phyloP scores from a whole-genome alignment of 1,284 basidiomycete species.

The Spongispora temasekensis region DNA sequence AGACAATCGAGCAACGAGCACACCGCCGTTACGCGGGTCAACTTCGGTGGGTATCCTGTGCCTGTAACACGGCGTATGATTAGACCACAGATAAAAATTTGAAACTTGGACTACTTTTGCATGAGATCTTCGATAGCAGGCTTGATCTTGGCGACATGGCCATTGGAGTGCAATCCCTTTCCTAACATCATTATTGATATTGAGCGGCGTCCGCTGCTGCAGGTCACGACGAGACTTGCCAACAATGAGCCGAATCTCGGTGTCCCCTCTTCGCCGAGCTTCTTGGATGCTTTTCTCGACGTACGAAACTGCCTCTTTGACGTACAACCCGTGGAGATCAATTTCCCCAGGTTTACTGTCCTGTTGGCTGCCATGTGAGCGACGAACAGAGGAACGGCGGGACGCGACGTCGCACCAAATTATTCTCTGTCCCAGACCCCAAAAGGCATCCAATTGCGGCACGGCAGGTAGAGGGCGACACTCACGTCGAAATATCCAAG shows the following conservation, averaged over 20 bases:
- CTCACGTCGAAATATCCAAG: conserved; percentile 86
- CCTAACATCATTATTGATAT: conserved; percentile 37
- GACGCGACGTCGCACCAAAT: conserved; percentile 49
- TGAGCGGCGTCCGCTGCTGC: conserved; percentile 2
- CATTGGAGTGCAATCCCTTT: conserved; percentile 85
- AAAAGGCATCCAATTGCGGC: background rate
- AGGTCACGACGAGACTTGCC: conserved; percentile 47
- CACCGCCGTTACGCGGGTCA: conserved; percentile 84
- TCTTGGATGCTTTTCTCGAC: conserved; percentile 71
- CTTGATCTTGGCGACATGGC: conserved; percentile 85
- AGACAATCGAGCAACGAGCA: conserved; percentile 80
- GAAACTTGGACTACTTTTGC: conserved; percentile 56
- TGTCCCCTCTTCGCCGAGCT: conserved; percentile 66
- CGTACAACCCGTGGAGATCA: conserved; percentile 91
- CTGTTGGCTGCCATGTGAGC: conserved; percentile 36
- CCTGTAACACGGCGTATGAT: conserved; percentile 13
- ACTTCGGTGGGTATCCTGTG: conserved; percentile 44
- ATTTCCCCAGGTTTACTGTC: conserved; percentile 74
- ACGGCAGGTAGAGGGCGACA: background rate
- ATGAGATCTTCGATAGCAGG: conserved; percentile 92
- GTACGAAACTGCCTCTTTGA: conserved; percentile 84
- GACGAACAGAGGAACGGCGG: background rate
- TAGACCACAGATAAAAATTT: background rate
- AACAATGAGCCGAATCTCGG: conserved; percentile 84
- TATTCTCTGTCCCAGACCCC: conserved; percentile 67